phyloP scores from a whole-genome alignment of 495 filamentous ascomycete genomes.

The Parmelia sp. region DNA sequence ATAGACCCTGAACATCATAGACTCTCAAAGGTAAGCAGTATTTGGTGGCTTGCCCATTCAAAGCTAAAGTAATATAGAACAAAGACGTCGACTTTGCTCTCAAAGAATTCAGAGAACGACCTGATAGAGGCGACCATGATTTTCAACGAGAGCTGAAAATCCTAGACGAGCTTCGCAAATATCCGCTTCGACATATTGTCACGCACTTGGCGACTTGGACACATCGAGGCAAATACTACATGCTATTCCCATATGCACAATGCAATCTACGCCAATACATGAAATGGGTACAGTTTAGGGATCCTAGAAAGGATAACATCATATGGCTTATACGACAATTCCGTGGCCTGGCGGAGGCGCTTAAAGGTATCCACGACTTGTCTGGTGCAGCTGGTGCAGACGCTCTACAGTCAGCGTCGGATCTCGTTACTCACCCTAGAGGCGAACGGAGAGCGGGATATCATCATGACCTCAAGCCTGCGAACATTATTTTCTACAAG shows the following conservation, averaged over 20 bases:
- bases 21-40: conserved; percentile 15
- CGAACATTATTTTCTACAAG: conserved; percentile 32
- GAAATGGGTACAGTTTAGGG: conserved; percentile 3
- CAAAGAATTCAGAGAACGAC: conserved; percentile 15
- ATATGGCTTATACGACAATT: conserved; percentile 28
- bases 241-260: conserved; percentile 30
- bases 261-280: conserved; percentile 27
- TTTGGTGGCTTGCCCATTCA: not conserved
- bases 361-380: conserved; percentile 10
- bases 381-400: not conserved
- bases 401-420: not conserved
- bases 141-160: conserved; percentile 12
- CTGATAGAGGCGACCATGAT: not conserved
- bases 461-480: conserved; percentile 32
- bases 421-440: not conserved
- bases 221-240: conserved; percentile 18
- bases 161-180: conserved; percentile 9
- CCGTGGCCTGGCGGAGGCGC: conserved; percentile 22
- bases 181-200: conserved; percentile 5
- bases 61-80: conserved; percentile 3
- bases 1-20: conserved; percentile 21
- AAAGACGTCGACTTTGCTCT: conserved; percentile 12
- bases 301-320: not conserved
- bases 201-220: conserved; percentile 21
- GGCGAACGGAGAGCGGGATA: not conserved